A percentile compares a stretch with the other conserved stretches of the same genome.
phyloP scores from a whole-genome alignment of 192 early-diverging fungal species.

The Pilaira anomala region DNA sequence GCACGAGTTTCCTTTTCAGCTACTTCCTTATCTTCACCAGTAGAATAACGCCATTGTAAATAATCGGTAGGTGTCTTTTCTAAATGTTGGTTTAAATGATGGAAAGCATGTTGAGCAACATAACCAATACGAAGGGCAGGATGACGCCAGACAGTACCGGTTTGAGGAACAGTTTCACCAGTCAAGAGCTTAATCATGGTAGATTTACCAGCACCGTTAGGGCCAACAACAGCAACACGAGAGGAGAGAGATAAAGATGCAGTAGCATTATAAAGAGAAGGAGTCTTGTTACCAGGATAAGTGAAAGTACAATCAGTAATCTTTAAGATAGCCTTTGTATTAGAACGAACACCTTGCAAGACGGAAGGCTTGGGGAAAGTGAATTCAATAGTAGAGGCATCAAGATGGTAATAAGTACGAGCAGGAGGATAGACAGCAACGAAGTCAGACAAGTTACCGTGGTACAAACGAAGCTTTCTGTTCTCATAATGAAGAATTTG shows the following conservation, averaged over 20 bases:
- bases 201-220: conserved; percentile 85
- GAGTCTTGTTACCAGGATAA: conserved; percentile 65
- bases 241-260: conserved; percentile 71
- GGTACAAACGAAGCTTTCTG: conserved; percentile 74
- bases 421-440: conserved; percentile 70
- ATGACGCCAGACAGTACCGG: conserved; percentile 74
- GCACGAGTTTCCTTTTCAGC: conserved; percentile 66
- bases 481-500: conserved; percentile 77
- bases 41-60: conserved; percentile 80
- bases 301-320: conserved; percentile 72
- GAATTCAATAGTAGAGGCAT: conserved; percentile 68
- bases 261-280: conserved; percentile 59
- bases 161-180: conserved; percentile 67
- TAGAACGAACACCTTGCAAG: conserved; percentile 75
- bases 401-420: conserved; percentile 72
- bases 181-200: conserved; percentile 81
- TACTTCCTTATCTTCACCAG: conserved; percentile 75
- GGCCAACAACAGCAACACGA: conserved; percentile 77
- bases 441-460: conserved; percentile 77
- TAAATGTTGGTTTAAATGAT: conserved; percentile 80
- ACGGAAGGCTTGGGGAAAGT: conserved; percentile 75
- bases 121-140: conserved; percentile 84
- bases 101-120: conserved; percentile 86
- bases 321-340: conserved; percentile 77
- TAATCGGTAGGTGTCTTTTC: conserved; percentile 84